A percentile compares a stretch with the other conserved stretches of the same genome.
These are phyloP conservation scores for Senna tora DNA, from an alignment of 306 rosid genomes.

Conservation along the genomic window DNA sequence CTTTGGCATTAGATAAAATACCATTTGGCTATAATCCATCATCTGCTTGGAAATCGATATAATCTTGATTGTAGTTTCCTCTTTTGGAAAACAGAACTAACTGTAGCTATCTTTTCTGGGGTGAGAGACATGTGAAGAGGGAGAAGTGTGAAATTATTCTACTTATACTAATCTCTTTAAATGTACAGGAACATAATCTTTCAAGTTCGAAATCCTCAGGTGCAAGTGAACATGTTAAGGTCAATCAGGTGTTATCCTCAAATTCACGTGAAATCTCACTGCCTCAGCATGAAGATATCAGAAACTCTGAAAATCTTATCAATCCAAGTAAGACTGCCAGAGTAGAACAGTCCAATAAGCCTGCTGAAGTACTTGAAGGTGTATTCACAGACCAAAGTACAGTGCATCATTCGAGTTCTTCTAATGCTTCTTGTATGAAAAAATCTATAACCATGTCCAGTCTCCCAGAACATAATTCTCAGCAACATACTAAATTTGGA, in stretches of 20 bases:
- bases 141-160: background rate
- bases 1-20: background rate
- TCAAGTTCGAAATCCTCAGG: conserved; percentile 50
- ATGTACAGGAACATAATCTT: conserved; percentile 63
- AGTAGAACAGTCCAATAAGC: conserved; percentile 43
- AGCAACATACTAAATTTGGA: conserved; percentile 56
- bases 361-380: conserved; percentile 38
- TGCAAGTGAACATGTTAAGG: conserved; percentile 43
- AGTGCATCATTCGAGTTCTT: conserved; percentile 36
- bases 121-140: conserved; percentile 1
- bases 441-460: conserved; percentile 59
- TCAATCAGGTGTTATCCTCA: conserved; percentile 40
- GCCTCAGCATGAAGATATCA: conserved; percentile 44
- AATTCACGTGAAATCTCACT: conserved; percentile 40
- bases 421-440: conserved; percentile 47
- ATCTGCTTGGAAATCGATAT: background rate
- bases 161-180: conserved; percentile 25
- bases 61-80: background rate
- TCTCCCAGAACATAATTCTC: conserved; percentile 44
- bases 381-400: conserved; percentile 42
- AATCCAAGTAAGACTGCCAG: conserved; percentile 40
- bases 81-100: background rate
- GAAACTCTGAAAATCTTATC: conserved; percentile 35
- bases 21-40: conserved; percentile 3
- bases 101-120: background rate